Evolutionary conservation across 108 stramenopile species (phyloP).

Genomic region (Pseudonitzschia multiseries): DNA sequence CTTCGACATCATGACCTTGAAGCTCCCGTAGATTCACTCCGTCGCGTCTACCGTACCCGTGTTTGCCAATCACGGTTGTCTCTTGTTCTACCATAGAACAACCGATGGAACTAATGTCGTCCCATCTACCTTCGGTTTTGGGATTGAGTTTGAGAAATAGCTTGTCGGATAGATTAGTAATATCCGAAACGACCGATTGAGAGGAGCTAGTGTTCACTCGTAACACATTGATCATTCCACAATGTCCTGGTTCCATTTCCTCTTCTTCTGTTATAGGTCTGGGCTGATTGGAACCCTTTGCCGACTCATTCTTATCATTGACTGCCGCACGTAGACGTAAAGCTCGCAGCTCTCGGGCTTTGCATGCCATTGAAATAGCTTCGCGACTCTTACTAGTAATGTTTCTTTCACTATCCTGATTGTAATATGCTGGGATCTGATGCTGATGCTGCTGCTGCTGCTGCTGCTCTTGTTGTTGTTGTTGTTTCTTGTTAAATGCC

Average conservation of each 20-base stretch:
- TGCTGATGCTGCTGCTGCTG: background rate
- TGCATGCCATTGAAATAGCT: background rate
- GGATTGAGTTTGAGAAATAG: background rate
- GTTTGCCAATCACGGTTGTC: background rate
- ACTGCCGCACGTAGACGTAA: conserved; percentile 1
- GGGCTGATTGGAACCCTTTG: background rate
- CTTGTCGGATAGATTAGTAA: conserved; percentile 5
- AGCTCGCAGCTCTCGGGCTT: conserved; percentile 11
- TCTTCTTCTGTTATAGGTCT: background rate
- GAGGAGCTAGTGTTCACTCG: background rate
- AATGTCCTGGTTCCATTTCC: conserved; percentile 9
- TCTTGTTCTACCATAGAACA: background rate
- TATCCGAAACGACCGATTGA: conserved; percentile 14
- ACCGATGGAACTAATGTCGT: conserved; percentile 2
- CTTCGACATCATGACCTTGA: background rate
- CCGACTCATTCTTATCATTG: background rate
- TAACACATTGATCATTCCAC: background rate
- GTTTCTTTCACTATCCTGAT: background rate
- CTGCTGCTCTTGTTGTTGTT: background rate
- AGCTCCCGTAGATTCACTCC: background rate
- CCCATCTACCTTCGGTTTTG: background rate
- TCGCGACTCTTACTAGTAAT: background rate
- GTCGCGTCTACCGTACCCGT: background rate
- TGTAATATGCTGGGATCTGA: background rate
- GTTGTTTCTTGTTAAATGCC: background rate